phyloP scores from a whole-genome alignment of 257 asterid species.

The Solanum rostratum region DNA sequence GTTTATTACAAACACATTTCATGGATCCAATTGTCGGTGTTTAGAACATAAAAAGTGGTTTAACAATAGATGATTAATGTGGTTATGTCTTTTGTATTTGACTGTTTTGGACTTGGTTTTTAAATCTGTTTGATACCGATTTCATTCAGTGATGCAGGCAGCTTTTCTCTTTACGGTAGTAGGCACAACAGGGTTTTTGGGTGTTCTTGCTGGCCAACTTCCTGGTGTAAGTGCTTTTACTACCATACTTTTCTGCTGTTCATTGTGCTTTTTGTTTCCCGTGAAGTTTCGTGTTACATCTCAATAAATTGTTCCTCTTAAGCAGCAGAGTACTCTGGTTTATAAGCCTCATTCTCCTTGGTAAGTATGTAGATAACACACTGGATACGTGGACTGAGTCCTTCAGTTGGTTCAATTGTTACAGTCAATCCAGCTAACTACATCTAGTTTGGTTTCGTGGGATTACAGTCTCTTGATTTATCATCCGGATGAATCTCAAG shows the following conservation, averaged over 20 bases:
- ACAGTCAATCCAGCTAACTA: background rate
- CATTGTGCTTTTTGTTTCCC: background rate
- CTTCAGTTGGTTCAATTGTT: background rate
- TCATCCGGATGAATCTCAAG: background rate
- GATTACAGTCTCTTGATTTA: background rate
- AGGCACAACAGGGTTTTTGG: constrained; percentile 80
- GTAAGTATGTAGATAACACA: background rate
- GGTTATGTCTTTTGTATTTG: background rate
- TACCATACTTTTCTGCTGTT: background rate
- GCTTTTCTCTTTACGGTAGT: constrained; percentile 96
- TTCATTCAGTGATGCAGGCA: constrained; percentile 85
- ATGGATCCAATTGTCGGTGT: background rate
- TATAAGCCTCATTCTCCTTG: background rate
- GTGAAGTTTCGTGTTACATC: background rate
- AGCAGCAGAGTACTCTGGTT: background rate
- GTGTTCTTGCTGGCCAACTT: constrained; percentile 82
- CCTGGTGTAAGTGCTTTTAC: constrained; percentile 71
- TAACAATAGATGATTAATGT: background rate
- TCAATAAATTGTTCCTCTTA: background rate
- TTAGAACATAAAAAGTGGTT: background rate
- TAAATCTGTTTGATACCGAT: constrained; percentile 42
- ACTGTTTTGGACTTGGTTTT: background rate
- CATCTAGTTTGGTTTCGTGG: background rate
- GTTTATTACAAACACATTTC: background rate
- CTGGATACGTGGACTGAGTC: background rate